phyloP scores from a whole-genome alignment of 352 stramenopile species.

The Saprolegnia parasitica region DNA sequence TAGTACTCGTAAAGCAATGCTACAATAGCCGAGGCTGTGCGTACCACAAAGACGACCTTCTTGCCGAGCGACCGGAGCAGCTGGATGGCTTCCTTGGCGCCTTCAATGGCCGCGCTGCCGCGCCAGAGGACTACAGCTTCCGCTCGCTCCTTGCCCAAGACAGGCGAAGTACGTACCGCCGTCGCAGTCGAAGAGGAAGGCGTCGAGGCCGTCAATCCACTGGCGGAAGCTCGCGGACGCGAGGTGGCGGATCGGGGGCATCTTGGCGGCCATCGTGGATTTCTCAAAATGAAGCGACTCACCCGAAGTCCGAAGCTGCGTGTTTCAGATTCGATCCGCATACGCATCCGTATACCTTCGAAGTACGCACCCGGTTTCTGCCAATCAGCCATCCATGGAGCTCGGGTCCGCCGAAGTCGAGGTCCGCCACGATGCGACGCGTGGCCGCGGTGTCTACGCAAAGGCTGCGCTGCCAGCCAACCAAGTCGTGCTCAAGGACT shows the following conservation, averaged over 20 bases:
- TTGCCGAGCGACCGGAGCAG: slow-evolving; percentile 72
- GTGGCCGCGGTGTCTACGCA: slow-evolving; percentile 10
- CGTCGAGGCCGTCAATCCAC: slow-evolving; percentile 60
- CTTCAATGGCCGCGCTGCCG: slow-evolving; percentile 54
- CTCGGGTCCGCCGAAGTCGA: not conserved
- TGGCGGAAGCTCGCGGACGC: slow-evolving; percentile 27
- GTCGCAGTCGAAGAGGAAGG: slow-evolving; percentile 82
- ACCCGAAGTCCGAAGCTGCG: not conserved
- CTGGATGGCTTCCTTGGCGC: slow-evolving; percentile 55
- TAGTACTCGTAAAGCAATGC: not conserved
- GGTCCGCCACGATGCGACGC: slow-evolving; percentile 10
- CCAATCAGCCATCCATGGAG: not conserved
- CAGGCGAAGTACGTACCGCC: slow-evolving; percentile 40
- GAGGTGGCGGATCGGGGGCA: slow-evolving; percentile 1
- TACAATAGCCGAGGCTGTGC: not conserved
- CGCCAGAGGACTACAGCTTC: slow-evolving; percentile 54
- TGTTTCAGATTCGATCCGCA: not conserved
- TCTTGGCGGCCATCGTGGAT: not conserved
- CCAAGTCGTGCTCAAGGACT: slow-evolving; percentile 9
- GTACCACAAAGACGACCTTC: slow-evolving; percentile 78
- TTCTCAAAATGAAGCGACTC: not conserved
- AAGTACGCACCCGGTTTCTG: not conserved
- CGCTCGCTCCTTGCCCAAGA: slow-evolving; percentile 3
- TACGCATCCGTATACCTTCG: not conserved
- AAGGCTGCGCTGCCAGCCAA: not conserved